Evolutionary conservation across 352 stramenopile genomes (phyloP).

Genomic region (Phytophthora crassamura): DNA sequence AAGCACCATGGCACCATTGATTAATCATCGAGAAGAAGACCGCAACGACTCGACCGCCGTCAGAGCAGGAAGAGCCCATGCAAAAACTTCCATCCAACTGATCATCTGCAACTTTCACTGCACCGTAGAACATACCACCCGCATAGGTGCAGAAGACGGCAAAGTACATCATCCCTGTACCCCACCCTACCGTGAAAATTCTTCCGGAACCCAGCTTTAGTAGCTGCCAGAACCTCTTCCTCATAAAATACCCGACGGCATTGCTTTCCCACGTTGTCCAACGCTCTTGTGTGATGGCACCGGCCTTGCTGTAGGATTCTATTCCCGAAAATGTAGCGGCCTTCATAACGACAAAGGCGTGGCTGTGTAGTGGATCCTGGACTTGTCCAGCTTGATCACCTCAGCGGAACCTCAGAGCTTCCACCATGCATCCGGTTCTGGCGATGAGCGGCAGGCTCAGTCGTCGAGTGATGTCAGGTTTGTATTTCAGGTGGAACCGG

Average conservation of each 20-base stretch:
- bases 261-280: constrained; percentile 71
- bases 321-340: constrained; percentile 40
- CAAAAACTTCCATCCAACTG: constrained; percentile 34
- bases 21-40: constrained; percentile 63
- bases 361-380: no score
- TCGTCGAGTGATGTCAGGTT: no score
- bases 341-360: constrained; percentile 44
- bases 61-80: constrained; percentile 40
- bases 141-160: constrained; percentile 64
- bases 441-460: no score
- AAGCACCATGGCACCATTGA: constrained; percentile 59
- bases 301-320: constrained; percentile 55
- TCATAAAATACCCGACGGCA: constrained; percentile 54
- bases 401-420: no score
- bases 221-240: constrained; percentile 33
- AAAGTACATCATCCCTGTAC: constrained; percentile 62
- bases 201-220: constrained; percentile 47
- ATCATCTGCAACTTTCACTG: constrained; percentile 51
- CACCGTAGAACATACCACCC: constrained; percentile 67
- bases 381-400: no score
- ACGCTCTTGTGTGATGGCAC: constrained; percentile 62
- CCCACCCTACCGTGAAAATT: constrained; percentile 14
- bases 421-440: no score
- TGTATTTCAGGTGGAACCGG: no score
- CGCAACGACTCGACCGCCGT: constrained; percentile 54